Percentiles rank a stretch among this genome's conserved stretches.
These are phyloP conservation scores for Camillea tinctor DNA, from an alignment of 2,329 filamentous ascomycete species.

Conservation along the genomic window DNA sequence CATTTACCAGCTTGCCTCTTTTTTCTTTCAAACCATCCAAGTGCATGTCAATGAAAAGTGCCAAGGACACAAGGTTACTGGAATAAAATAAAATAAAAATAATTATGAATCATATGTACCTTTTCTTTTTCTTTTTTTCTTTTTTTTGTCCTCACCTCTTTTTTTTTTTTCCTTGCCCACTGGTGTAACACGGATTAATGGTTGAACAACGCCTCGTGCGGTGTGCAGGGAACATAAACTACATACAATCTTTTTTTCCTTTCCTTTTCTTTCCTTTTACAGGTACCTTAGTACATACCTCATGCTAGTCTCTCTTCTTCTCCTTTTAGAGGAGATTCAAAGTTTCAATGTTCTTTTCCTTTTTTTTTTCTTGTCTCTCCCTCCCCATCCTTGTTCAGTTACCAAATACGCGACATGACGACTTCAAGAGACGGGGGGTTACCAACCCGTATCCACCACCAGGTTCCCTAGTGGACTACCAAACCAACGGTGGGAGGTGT, in stretches of 20 bases:
- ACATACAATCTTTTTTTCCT: not conserved
- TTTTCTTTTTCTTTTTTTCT: conserved; percentile 4
- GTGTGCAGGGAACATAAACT: not conserved
- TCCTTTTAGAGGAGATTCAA: too few species aligned
- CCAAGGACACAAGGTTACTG: not conserved
- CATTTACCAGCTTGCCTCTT: conserved; percentile 25
- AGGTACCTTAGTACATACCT: not conserved
- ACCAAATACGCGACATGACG: conserved; percentile 7
- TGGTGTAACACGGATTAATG: not conserved
- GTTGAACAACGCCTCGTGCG: not conserved
- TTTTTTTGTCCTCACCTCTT: not conserved
- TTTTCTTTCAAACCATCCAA: conserved; percentile 14
- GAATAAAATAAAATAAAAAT: not conserved
- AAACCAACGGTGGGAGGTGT: not conserved
- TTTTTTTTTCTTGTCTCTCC: not conserved
- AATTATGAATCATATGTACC: conserved; percentile 3
- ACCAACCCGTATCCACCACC: not conserved
- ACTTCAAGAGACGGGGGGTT: conserved; percentile 1
- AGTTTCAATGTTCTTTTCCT: not conserved
- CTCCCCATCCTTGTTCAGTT: not conserved
- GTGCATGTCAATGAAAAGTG: conserved; percentile 9
- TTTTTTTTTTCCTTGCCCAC: not conserved
- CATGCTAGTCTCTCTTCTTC: not conserved
- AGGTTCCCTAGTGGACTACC: not conserved
- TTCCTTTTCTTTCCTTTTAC: not conserved